A percentile compares a stretch with the other conserved stretches of the same genome.
Conservation (phyloP, 2,329 filamentous ascomycete genomes). For the Talaromyces sp. region DNA sequence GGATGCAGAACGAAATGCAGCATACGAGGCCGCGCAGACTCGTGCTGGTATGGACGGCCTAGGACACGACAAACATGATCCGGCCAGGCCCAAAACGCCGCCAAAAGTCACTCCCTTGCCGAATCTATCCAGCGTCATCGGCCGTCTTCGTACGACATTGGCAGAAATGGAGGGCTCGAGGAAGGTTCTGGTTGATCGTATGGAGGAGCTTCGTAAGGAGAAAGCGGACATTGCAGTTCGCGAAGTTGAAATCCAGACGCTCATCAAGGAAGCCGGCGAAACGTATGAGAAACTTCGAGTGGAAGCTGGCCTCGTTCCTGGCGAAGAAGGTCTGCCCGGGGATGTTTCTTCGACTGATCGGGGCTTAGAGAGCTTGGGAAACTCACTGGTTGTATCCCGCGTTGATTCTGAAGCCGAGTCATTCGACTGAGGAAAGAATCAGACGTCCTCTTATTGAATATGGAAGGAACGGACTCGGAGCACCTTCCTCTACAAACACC, state of each 20-base stretch:
- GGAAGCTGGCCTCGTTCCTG: slow-evolving; percentile 38
- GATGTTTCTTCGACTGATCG: slow-evolving; percentile 33
- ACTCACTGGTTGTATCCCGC: slow-evolving; percentile 30
- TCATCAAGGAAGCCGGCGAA: slow-evolving; percentile 78
- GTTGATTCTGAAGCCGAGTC: slow-evolving; percentile 30
- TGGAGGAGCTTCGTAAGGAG: slow-evolving; percentile 67
- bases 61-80: slow-evolving; percentile 46
- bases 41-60: slow-evolving; percentile 76
- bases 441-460: not conserved
- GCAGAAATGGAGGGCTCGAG: slow-evolving; percentile 64
- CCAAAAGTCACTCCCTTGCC: slow-evolving; percentile 77
- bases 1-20: slow-evolving; percentile 64
- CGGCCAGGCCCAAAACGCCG: slow-evolving; percentile 56
- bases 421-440: slow-evolving; percentile 6
- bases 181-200: slow-evolving; percentile 58
- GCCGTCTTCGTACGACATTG: slow-evolving; percentile 62
- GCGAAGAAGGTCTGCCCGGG: slow-evolving; percentile 27
- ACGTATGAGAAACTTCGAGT: slow-evolving; percentile 61
- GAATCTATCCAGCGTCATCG: slow-evolving; percentile 65
- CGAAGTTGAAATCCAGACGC: slow-evolving; percentile 74
- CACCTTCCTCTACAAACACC: slow-evolving; percentile 1
- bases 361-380: slow-evolving; percentile 41
- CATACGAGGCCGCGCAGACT: slow-evolving; percentile 85
- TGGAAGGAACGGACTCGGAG: not conserved
- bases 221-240: slow-evolving; percentile 66